Conservation (phyloP, 345 rosid species). For the Aquilaria sinensis region DNA sequence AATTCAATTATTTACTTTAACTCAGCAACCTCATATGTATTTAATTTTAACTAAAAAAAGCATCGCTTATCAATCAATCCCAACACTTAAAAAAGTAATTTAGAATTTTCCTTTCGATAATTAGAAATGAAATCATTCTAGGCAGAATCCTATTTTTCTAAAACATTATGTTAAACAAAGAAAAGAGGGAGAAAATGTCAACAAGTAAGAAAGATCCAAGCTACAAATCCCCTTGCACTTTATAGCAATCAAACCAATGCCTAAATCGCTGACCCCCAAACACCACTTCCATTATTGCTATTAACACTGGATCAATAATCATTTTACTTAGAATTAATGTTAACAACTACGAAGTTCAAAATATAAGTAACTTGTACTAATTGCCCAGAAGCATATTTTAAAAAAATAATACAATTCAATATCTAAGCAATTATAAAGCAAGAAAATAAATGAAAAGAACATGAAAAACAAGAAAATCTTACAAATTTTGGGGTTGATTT, state of each 20-base stretch:
- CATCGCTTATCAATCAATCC: not conserved
- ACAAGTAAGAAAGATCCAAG: conserved; percentile 67
- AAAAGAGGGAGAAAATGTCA: conserved; percentile 21
- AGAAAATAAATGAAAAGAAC: not conserved
- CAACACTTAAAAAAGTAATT: not conserved
- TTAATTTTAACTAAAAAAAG: too few relatives aligned
- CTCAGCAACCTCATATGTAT: too few relatives aligned
- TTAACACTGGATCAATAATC: too few relatives aligned
- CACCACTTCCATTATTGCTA: conserved; percentile 41
- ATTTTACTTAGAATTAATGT: too few relatives aligned
- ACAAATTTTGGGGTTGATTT: too few relatives aligned
- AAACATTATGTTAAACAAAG: not conserved
- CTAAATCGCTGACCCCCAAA: conserved; percentile 55
- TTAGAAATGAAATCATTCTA: not conserved
- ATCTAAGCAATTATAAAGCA: not conserved
- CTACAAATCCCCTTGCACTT: conserved; percentile 53
- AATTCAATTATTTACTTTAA: not conserved
- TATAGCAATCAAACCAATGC: conserved; percentile 56
- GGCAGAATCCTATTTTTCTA: too few relatives aligned
- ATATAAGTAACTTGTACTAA: too few relatives aligned
- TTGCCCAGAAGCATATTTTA: too few relatives aligned
- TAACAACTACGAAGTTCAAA: too few relatives aligned
- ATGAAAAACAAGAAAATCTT: too few relatives aligned
- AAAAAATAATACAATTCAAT: conserved; percentile 4
- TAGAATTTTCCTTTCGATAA: not conserved